A percentile compares a stretch with the other conserved stretches of the same genome.
Conservation (phyloP, 2,329 filamentous ascomycete genomes). For the Polytolypa hystricis region DNA sequence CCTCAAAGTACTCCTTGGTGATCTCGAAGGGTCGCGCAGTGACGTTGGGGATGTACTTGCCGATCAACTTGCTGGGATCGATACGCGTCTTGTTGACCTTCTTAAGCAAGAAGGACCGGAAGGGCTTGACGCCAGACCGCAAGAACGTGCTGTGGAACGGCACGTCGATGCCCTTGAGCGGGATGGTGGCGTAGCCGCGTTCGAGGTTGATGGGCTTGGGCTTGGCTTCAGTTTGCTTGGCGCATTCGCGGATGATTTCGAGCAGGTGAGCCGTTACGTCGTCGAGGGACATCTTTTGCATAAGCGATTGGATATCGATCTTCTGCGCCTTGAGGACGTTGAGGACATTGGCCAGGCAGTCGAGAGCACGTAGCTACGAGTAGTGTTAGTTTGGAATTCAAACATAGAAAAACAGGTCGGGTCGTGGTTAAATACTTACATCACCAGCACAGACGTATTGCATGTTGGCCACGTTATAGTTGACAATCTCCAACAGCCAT, state of each 20-base stretch:
- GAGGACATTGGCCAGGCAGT: slow-evolving; percentile 63
- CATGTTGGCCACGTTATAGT: slow-evolving; percentile 69
- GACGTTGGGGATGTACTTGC: slow-evolving; percentile 99
- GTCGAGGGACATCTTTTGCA: slow-evolving; percentile 74
- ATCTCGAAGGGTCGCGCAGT: slow-evolving; percentile 91
- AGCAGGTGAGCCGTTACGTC: slow-evolving; percentile 83
- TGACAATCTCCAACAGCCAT: slow-evolving; percentile 98
- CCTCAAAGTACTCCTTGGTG: slow-evolving; percentile 98
- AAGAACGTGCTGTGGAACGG: slow-evolving; percentile 99
- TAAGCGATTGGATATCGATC: slow-evolving; percentile 90
- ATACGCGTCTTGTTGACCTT: slow-evolving; percentile 99
- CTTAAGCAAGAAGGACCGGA: slow-evolving; percentile 96
- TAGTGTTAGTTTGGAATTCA: slow-evolving; percentile 9
- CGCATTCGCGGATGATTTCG: slow-evolving; percentile 81
- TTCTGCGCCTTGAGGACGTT: slow-evolving; percentile 96
- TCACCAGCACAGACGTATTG: slow-evolving; percentile 59
- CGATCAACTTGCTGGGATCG: slow-evolving; percentile 89
- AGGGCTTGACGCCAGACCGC: slow-evolving; percentile 95
- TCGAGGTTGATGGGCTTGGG: slow-evolving; percentile 78
- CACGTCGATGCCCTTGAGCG: slow-evolving; percentile 92
- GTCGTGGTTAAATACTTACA: slow-evolving; percentile 24
- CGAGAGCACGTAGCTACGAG: slow-evolving; percentile 46
- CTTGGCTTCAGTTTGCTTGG: slow-evolving; percentile 79
- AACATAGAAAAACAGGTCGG: background rate
- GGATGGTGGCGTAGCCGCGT: slow-evolving; percentile 93